phyloP scores from a whole-genome alignment of 2,329 filamentous ascomycete genomes.

The Xylariaceae sp. region DNA sequence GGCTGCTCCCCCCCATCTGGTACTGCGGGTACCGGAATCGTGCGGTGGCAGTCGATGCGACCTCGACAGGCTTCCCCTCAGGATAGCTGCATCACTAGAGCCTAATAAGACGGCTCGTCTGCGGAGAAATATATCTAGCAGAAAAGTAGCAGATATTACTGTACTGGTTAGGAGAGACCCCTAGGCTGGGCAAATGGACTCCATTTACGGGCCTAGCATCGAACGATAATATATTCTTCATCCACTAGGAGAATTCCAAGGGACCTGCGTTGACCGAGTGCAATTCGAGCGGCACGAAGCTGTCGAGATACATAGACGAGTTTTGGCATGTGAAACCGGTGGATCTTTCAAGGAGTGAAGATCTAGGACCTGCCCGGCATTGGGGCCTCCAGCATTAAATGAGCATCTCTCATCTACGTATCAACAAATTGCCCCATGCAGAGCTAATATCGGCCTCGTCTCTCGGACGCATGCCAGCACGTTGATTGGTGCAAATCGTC shows the following conservation, averaged over 20 bases:
- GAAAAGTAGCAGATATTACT: background rate
- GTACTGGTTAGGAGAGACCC: conserved; percentile 12
- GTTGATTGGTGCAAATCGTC: background rate
- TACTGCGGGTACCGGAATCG: conserved; percentile 2
- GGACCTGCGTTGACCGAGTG: conserved; percentile 34
- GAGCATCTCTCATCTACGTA: background rate
- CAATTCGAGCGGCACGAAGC: conserved; percentile 29
- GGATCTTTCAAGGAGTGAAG: conserved; percentile 3
- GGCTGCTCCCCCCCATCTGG: conserved; percentile 7
- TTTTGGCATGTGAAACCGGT: conserved; percentile 32
- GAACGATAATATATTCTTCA: conserved; percentile 7
- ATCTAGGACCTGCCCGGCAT: conserved; percentile 6
- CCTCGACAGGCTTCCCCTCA: conserved; percentile 39
- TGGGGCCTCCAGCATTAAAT: background rate
- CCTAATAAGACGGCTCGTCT: conserved; percentile 26
- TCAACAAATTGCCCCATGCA: too few species aligned
- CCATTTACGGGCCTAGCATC: conserved; percentile 1
- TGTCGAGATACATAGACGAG: conserved; percentile 18
- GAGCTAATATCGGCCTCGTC: too few species aligned
- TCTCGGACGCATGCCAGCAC: background rate
- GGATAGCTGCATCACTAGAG: conserved; percentile 26
- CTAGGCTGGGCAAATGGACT: conserved; percentile 5
- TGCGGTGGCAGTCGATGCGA: conserved; percentile 31
- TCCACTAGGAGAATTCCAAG: conserved; percentile 9
- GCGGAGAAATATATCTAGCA: conserved; percentile 20